A percentile compares a stretch with the other conserved stretches of the same genome.
Conservation (phyloP, 2,329 filamentous ascomycete species). For the Boeremia exigua region DNA sequence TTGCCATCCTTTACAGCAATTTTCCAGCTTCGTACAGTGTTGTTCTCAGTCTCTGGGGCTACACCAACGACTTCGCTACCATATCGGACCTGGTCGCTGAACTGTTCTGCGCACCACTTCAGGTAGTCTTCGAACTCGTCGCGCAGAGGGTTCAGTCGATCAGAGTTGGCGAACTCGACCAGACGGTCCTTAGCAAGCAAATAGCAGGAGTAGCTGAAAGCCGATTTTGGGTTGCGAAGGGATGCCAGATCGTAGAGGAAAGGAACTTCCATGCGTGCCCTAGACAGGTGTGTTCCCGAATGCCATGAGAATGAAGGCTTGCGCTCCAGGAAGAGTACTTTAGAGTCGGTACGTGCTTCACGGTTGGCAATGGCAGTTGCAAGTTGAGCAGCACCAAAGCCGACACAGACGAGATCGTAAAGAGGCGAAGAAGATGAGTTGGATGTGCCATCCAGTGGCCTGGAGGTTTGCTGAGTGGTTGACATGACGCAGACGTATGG, state of each 20-base stretch:
- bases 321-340: constrained; percentile 41
- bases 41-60: constrained; percentile 29
- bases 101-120: constrained; percentile 44
- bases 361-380: constrained; percentile 46
- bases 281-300: constrained; percentile 31
- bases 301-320: constrained; percentile 45
- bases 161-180: constrained; percentile 46
- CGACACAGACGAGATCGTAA: constrained; percentile 45
- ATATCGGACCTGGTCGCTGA: constrained; percentile 41
- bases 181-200: constrained; percentile 39
- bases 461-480: constrained; percentile 23
- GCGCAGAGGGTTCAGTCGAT: constrained; percentile 45
- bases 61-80: constrained; percentile 40
- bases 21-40: constrained; percentile 35
- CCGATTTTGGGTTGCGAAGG: constrained; percentile 43
- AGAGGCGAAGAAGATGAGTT: constrained; percentile 23
- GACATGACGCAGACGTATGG: constrained; percentile 25
- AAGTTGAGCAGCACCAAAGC: constrained; percentile 45
- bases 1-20: constrained; percentile 33
- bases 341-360: constrained; percentile 34
- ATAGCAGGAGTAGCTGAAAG: constrained; percentile 46
- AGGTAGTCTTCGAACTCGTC: constrained; percentile 50
- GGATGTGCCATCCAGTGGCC: constrained; percentile 18
- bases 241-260: constrained; percentile 48
- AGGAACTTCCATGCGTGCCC: constrained; percentile 44